These are phyloP conservation scores for Colletotrichum simmondsii DNA, from an alignment of 2,329 filamentous ascomycete genomes.

Conservation along the genomic window DNA sequence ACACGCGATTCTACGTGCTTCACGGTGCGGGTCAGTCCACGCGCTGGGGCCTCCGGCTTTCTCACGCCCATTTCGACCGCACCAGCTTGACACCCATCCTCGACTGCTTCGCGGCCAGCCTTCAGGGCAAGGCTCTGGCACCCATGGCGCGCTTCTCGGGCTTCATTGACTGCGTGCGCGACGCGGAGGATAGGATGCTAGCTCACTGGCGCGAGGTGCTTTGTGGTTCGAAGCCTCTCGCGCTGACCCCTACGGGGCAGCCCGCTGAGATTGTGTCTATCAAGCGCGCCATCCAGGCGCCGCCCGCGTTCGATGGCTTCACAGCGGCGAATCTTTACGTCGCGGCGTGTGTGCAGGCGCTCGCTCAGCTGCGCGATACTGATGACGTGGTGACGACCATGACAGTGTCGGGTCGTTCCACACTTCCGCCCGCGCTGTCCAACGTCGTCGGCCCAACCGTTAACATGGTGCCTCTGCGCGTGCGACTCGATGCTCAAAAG, in stretches of 20 bases:
- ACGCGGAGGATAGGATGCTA: neutral
- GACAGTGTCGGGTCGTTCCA: neutral
- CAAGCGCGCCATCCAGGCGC: neutral
- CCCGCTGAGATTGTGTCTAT: neutral
- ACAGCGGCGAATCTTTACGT: neutral
- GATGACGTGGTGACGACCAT: neutral
- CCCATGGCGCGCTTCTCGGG: neutral
- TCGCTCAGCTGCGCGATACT: neutral
- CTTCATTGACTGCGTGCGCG: neutral
- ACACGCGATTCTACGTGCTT: neutral
- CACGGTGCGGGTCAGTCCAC: neutral
- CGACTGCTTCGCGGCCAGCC: neutral
- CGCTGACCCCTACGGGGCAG: neutral
- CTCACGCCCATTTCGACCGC: neutral
- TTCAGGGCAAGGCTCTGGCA: neutral
- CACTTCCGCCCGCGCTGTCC: neutral
- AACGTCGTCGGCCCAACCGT: slow-evolving; percentile 50
- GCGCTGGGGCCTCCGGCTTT: neutral
- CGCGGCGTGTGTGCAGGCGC: neutral
- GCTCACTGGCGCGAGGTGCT: neutral
- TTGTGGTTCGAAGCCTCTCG: neutral
- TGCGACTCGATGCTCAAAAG: slow-evolving; percentile 41
- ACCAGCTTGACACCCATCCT: neutral
- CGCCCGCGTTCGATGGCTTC: neutral
- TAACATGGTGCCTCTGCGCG: slow-evolving; percentile 54